phyloP scores from a whole-genome alignment of 2,329 filamentous ascomycete genomes.

The Penicillium rolfsii region DNA sequence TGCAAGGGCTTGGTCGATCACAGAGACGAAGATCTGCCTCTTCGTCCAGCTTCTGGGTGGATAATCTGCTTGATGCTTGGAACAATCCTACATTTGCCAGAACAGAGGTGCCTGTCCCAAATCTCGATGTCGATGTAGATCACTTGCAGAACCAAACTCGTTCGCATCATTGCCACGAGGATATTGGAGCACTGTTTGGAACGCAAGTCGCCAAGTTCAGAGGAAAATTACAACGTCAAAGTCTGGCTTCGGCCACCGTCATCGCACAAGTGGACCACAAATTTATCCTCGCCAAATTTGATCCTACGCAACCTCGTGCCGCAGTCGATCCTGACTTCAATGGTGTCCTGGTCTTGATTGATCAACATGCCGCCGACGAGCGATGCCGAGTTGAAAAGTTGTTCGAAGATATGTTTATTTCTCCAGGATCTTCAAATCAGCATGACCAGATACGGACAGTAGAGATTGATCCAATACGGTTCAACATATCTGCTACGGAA shows the following conservation, averaged over 20 bases:
- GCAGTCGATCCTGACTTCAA: conserved; percentile 1
- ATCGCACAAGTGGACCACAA: conserved; percentile 87
- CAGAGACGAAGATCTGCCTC: conserved; percentile 20
- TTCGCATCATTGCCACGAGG: conserved; percentile 27
- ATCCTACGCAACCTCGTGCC: conserved; percentile 17
- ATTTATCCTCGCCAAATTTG: conserved; percentile 74
- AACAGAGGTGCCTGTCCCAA: conserved; percentile 49
- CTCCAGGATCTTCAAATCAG: conserved; percentile 2
- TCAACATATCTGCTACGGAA: conserved; percentile 68
- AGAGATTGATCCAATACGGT: conserved; percentile 56
- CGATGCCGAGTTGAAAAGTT: conserved; percentile 77
- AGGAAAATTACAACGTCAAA: conserved; percentile 62
- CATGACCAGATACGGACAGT: conserved; percentile 29
- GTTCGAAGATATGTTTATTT: conserved; percentile 58
- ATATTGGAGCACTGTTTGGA: conserved; percentile 27
- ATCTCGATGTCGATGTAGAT: conserved; percentile 34
- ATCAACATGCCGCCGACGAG: conserved; percentile 96
- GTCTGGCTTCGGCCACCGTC: conserved; percentile 64
- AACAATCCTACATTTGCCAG: conserved; percentile 74
- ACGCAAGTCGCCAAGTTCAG: conserved; percentile 35
- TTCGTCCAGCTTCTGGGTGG: conserved; percentile 58
- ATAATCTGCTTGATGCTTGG: conserved; percentile 66
- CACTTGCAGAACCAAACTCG: conserved; percentile 19
- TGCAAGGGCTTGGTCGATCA: conserved; percentile 6
- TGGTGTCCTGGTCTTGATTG: conserved; percentile 70